A percentile compares a stretch with the other conserved stretches of the same genome.
Conservation (phyloP, 2,329 filamentous ascomycete species). For the Cladorrhinum sp. region DNA sequence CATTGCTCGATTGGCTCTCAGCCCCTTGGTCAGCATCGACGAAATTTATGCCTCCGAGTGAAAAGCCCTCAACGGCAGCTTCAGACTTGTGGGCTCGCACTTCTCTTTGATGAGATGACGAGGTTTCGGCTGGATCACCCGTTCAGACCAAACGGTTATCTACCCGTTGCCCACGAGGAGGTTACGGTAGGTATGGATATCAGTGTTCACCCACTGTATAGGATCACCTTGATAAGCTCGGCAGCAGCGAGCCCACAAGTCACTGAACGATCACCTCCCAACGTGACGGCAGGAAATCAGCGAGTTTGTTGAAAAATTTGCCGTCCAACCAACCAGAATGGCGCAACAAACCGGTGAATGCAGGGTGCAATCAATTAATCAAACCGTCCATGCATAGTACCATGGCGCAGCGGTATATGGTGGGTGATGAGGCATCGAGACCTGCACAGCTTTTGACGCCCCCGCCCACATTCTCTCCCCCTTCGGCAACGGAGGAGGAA, state of each 20-base stretch:
- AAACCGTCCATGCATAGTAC: slow-evolving; percentile 20
- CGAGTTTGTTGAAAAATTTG: not conserved
- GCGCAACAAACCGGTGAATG: slow-evolving; percentile 21
- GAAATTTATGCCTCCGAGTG: slow-evolving; percentile 17
- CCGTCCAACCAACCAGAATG: slow-evolving; percentile 20
- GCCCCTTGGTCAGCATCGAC: slow-evolving; percentile 4
- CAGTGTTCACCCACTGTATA: not conserved
- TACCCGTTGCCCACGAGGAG: not conserved
- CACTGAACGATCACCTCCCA: not conserved
- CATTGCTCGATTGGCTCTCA: slow-evolving; percentile 5
- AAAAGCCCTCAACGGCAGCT: not conserved
- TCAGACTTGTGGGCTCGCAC: not conserved
- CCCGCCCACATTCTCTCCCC: slow-evolving; percentile 7
- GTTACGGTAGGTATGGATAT: not conserved
- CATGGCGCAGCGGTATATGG: slow-evolving; percentile 10
- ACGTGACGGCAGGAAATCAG: not conserved
- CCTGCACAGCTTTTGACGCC: slow-evolving; percentile 9
- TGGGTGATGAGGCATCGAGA: slow-evolving; percentile 9
- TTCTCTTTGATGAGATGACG: not conserved
- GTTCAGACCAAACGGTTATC: slow-evolving; percentile 4
- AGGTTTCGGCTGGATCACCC: slow-evolving; percentile 1
- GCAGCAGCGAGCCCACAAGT: not conserved
- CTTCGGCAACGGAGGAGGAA: slow-evolving; percentile 18
- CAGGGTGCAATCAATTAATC: slow-evolving; percentile 19
- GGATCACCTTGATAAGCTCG: not conserved